These are phyloP conservation scores for Mucor irregularis DNA, from an alignment of 371 early-diverging fungal species.

Conservation along the genomic window DNA sequence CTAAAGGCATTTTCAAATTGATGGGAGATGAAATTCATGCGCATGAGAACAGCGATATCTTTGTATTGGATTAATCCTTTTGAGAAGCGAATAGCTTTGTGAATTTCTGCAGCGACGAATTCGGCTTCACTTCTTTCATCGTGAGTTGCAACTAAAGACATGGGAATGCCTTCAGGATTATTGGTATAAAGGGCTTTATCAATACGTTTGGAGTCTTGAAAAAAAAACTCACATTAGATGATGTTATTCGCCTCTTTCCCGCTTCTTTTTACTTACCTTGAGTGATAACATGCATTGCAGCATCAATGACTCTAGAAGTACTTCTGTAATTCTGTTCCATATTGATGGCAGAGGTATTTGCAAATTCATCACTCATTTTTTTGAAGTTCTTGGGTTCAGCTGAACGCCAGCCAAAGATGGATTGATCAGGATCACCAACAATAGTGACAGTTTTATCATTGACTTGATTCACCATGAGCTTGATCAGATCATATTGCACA, in stretches of 20 bases:
- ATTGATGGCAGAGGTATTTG: constrained; percentile 29
- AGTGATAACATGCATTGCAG: constrained; percentile 50
- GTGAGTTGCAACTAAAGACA: constrained; percentile 23
- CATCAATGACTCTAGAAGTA: constrained; percentile 46
- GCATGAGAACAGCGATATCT: constrained; percentile 61
- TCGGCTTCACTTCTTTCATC: constrained; percentile 35
- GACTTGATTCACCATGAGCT: constrained; percentile 23
- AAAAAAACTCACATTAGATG: too few species aligned
- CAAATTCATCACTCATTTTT: constrained; percentile 46
- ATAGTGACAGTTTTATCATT: constrained; percentile 49
- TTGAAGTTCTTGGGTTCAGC: constrained; percentile 59
- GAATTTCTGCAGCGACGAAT: constrained; percentile 46
- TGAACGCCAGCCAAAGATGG: constrained; percentile 65
- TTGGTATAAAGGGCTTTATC: constrained; percentile 29
- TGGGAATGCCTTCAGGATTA: constrained; percentile 38
- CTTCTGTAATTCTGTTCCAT: constrained; percentile 64
- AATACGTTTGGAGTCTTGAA: constrained; percentile 23
- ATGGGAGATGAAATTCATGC: constrained; percentile 46
- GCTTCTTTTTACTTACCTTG: constrained; percentile 26
- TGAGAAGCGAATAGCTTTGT: constrained; percentile 34
- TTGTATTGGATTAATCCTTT: constrained; percentile 35
- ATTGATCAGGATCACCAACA: constrained; percentile 67
- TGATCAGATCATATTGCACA: constrained; percentile 58
- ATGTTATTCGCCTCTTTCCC: too few species aligned
- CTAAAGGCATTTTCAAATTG: constrained; percentile 50